Conservation (phyloP, 228 moss, liverwort and hornwort genomes). For the Sphagnum magellanicum region DNA sequence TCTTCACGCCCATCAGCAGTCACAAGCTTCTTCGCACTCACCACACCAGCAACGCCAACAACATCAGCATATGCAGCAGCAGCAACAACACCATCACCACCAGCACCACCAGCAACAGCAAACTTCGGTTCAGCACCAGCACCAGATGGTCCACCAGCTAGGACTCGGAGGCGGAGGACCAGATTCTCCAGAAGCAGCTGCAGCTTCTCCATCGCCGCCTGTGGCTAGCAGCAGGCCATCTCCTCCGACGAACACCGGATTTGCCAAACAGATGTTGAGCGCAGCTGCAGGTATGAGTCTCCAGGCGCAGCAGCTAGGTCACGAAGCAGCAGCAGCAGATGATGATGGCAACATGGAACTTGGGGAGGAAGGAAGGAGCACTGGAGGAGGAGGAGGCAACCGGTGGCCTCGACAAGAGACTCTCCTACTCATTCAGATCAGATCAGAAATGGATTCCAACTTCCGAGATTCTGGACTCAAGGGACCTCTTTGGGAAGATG, state of each 20-base stretch:
- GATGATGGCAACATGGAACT: conserved; percentile 28
- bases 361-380: conserved; percentile 50
- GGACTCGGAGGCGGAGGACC: conserved; percentile 58
- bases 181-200: conserved; percentile 56
- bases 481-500: conserved; percentile 66
- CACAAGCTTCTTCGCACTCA: conserved; percentile 35
- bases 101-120: conserved; percentile 24
- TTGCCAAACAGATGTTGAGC: too few species aligned
- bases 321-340: conserved; percentile 29
- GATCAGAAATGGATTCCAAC: conserved; percentile 64
- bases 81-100: conserved; percentile 27
- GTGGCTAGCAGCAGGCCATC: conserved; percentile 45
- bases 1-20: conserved; percentile 32
- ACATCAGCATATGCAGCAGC: conserved; percentile 16
- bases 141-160: conserved; percentile 67
- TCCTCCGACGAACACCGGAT: conserved; percentile 26
- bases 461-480: conserved; percentile 69
- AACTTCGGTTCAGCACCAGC: conserved; percentile 27
- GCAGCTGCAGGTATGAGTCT: too few species aligned
- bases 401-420: conserved; percentile 69
- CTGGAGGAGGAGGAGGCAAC: conserved; percentile 30
- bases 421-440: conserved; percentile 61
- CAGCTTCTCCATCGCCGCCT: conserved; percentile 25
- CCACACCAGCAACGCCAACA: conserved; percentile 32
- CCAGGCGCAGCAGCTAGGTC: conserved; percentile 1